Conservation (phyloP, 2,329 filamentous ascomycete genomes). For the Talaromyces pinophilus region DNA sequence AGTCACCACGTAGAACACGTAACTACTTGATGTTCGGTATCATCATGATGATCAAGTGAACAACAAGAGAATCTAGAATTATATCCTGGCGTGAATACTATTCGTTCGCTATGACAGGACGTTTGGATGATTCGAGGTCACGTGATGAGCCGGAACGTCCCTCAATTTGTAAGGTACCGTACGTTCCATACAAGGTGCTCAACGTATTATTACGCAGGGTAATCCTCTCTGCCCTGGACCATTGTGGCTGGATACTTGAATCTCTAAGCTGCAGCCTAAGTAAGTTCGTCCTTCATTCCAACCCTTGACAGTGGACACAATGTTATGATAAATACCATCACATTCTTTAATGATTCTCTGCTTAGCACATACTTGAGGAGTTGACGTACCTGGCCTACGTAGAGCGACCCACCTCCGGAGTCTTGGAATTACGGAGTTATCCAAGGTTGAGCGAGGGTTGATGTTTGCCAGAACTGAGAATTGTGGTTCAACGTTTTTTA, state of each 20-base stretch:
- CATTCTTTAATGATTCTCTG: neutral
- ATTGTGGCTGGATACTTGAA: constrained; percentile 1
- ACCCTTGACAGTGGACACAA: neutral
- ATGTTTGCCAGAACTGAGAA: neutral
- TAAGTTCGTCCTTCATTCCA: neutral
- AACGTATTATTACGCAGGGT: neutral
- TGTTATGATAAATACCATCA: neutral
- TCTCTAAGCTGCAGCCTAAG: neutral
- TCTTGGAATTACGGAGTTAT: constrained; percentile 13
- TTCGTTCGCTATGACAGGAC: neutral
- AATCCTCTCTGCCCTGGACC: neutral
- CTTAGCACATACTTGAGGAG: neutral
- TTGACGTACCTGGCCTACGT: neutral
- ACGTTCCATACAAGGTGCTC: neutral
- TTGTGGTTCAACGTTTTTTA: constrained; percentile 1
- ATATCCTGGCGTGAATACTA: neutral
- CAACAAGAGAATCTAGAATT: neutral
- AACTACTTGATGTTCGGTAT: neutral
- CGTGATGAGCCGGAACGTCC: neutral
- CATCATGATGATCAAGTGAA: constrained; percentile 6
- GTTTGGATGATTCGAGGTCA: neutral
- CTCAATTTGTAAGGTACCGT: neutral
- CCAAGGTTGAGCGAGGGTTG: constrained; percentile 3
- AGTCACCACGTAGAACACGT: neutral
- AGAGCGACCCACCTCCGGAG: constrained; percentile 11